A percentile compares a stretch with the other conserved stretches of the same genome.
phyloP scores from a whole-genome alignment of 352 stramenopile genomes.

The Globisporangium splendens region DNA sequence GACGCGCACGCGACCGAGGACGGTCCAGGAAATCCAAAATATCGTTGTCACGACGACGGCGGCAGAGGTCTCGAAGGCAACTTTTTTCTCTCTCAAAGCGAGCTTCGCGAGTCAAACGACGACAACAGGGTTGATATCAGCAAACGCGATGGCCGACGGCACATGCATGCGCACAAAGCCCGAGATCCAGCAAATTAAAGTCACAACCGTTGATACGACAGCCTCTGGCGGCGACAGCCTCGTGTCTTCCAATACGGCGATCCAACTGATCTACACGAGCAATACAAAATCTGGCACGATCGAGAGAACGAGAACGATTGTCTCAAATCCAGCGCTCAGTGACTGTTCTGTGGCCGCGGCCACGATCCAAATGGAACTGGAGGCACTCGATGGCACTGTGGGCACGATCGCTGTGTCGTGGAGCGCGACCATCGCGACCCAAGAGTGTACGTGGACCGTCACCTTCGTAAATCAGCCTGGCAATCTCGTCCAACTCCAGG shows the following conservation, averaged over 20 bases:
- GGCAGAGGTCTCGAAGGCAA: constrained; percentile 24
- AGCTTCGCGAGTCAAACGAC: constrained; percentile 37
- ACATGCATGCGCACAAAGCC: constrained; percentile 57
- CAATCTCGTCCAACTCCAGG: constrained; percentile 77
- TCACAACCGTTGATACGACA: constrained; percentile 89
- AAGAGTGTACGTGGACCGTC: constrained; percentile 87
- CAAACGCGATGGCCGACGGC: constrained; percentile 59
- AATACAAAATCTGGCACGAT: constrained; percentile 44
- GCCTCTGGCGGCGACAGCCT: constrained; percentile 81
- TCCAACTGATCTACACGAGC: constrained; percentile 87
- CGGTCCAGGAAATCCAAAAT: constrained; percentile 60
- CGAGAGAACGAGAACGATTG: constrained; percentile 73
- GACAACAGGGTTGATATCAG: constrained; percentile 81
- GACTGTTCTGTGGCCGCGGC: constrained; percentile 76
- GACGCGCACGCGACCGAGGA: constrained; percentile 38
- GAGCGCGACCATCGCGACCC: constrained; percentile 39
- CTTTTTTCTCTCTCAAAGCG: constrained; percentile 45
- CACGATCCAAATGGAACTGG: constrained; percentile 48
- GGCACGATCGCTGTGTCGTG: constrained; percentile 46
- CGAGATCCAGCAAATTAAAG: constrained; percentile 90
- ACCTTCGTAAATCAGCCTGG: constrained; percentile 88
- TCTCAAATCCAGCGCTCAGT: constrained; percentile 71
- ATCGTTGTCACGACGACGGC: constrained; percentile 56
- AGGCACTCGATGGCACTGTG: constrained; percentile 34
- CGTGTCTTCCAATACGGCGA: constrained; percentile 81